Evolutionary conservation across 1,284 basidiomycete species (phyloP).

Genomic region (Apiotrichum gamsii): DNA sequence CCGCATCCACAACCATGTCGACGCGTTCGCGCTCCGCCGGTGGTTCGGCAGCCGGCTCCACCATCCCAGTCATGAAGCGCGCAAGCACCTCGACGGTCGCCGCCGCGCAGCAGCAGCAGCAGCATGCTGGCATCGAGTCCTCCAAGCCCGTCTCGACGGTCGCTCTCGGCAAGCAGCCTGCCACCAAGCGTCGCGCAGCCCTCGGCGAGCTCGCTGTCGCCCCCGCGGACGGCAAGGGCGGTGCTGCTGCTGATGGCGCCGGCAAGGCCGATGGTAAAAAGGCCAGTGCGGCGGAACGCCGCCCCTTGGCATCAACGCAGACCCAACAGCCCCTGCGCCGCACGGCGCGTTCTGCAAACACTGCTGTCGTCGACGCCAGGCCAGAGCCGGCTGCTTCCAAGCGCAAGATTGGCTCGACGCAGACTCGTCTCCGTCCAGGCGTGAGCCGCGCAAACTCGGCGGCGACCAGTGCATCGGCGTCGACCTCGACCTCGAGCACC

Average conservation of each 20-base stretch:
- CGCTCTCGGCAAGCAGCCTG: background rate
- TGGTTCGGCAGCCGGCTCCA: conserved; percentile 10
- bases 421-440: conserved; percentile 6
- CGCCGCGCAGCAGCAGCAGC: conserved; percentile 9
- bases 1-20: conserved; percentile 17
- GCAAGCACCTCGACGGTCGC: conserved; percentile 16
- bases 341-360: conserved; percentile 3
- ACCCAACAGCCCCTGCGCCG: conserved; percentile 7
- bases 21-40: conserved; percentile 22
- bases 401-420: conserved; percentile 22
- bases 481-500: conserved; percentile 8
- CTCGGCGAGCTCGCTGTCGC: conserved; percentile 43
- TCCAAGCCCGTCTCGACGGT: no score
- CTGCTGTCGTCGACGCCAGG: conserved; percentile 2
- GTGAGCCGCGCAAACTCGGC: conserved; percentile 3
- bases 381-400: conserved; percentile 20
- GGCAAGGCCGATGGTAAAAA: conserved; percentile 11
- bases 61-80: conserved; percentile 40
- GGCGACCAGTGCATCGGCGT: conserved; percentile 7
- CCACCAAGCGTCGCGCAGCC: conserved; percentile 31
- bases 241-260: no score
- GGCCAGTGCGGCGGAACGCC: conserved; percentile 15
- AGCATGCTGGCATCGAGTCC: conserved; percentile 4
- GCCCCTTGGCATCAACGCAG: conserved; percentile 21
- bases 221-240: conserved; percentile 14